phyloP scores from a whole-genome alignment of 148 eudicot genomes.

The Amaranthus cruentus region DNA sequence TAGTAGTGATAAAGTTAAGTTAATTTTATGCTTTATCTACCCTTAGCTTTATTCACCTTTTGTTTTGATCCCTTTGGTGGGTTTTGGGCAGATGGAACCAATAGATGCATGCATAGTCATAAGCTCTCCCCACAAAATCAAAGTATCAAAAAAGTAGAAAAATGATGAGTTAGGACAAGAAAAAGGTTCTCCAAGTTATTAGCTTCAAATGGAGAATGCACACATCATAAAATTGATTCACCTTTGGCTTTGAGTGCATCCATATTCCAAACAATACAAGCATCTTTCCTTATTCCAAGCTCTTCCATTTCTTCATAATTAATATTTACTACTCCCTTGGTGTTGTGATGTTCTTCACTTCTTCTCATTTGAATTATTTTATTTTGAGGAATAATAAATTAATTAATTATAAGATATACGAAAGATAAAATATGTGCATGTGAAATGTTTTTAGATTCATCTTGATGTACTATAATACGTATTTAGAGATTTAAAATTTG shows the following conservation, averaged over 20 bases:
- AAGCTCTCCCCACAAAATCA: slow-evolving; percentile 18
- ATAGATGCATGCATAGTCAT: slow-evolving; percentile 28
- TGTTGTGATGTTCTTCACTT: too few relatives aligned
- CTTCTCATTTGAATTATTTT: too few relatives aligned
- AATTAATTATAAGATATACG: too few relatives aligned
- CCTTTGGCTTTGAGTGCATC: slow-evolving; percentile 12
- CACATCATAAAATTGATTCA: slow-evolving; percentile 28
- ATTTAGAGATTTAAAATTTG: too few relatives aligned
- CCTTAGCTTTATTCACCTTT: slow-evolving; percentile 4
- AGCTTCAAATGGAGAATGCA: slow-evolving; percentile 31
- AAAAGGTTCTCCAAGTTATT: slow-evolving; percentile 25
- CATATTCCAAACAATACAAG: slow-evolving; percentile 24
- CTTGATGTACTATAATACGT: too few relatives aligned
- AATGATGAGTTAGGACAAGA: slow-evolving; percentile 15
- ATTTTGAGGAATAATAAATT: too few relatives aligned
- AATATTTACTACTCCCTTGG: too few relatives aligned
- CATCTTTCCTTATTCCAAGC: slow-evolving; percentile 11
- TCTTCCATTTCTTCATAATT: not conserved
- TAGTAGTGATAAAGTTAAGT: slow-evolving; percentile 15
- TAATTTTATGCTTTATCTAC: slow-evolving; percentile 20
- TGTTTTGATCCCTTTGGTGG: slow-evolving; percentile 37
- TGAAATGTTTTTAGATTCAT: too few relatives aligned
- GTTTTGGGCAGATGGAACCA: slow-evolving; percentile 41
- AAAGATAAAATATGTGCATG: too few relatives aligned
- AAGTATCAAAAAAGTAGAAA: slow-evolving; percentile 27